A percentile compares a stretch with the other conserved stretches of the same genome.
Conservation (phyloP, 2,329 filamentous ascomycete genomes). For the Aspergillus brunneoviolaceus region DNA sequence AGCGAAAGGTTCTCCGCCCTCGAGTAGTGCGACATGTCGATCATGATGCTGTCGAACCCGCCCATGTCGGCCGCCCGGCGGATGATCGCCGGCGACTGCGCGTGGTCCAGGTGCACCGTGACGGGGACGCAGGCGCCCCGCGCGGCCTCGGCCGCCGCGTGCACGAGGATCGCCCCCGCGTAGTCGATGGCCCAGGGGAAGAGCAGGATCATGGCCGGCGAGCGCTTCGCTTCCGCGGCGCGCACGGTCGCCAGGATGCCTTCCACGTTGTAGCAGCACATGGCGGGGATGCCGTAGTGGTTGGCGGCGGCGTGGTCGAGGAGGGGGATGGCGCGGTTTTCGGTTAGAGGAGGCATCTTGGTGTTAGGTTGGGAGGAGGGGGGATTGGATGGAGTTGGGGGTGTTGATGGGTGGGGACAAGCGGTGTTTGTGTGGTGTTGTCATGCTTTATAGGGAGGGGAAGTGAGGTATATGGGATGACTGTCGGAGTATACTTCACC, state of each 20-base stretch:
- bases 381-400: neutral
- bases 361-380: constrained; percentile 1
- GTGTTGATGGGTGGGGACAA: neutral
- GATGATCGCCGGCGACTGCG: constrained; percentile 63
- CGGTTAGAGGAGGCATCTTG: constrained; percentile 41
- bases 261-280: constrained; percentile 69
- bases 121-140: constrained; percentile 59
- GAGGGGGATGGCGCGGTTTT: constrained; percentile 56
- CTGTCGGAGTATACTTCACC: neutral
- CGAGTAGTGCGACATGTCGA: constrained; percentile 73
- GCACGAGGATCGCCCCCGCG: constrained; percentile 57
- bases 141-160: constrained; percentile 57
- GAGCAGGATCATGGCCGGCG: constrained; percentile 69
- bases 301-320: constrained; percentile 56
- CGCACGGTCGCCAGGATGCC: constrained; percentile 67
- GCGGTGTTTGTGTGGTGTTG: neutral
- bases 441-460: neutral
- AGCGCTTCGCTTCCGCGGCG: constrained; percentile 66
- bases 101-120: constrained; percentile 66
- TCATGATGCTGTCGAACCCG: constrained; percentile 71
- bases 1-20: constrained; percentile 67
- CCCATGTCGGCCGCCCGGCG: constrained; percentile 60
- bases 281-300: constrained; percentile 60
- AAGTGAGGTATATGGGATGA: neutral
- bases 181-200: constrained; percentile 74